phyloP scores from a whole-genome alignment of 2,329 filamentous ascomycete genomes.

The Sclerotinia spermophila region DNA sequence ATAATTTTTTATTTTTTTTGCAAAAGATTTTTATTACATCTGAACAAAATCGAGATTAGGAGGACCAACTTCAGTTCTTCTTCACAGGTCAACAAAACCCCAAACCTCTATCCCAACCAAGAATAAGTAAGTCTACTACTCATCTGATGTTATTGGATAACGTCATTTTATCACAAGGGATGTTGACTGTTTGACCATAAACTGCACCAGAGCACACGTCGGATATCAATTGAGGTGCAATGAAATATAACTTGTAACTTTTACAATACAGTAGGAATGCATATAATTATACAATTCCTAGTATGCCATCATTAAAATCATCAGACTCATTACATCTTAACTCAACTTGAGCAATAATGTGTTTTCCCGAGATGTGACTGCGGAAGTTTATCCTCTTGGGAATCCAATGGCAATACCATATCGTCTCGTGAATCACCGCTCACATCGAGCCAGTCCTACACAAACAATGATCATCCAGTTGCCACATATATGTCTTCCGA shows the following conservation, averaged over 20 bases:
- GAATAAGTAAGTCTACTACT: not conserved
- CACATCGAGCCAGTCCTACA: not conserved
- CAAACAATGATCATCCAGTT: not conserved
- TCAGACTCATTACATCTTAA: not conserved
- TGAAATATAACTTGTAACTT: not conserved
- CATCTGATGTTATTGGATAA: not conserved
- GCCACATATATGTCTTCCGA: not conserved
- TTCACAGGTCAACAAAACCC: not conserved
- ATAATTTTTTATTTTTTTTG: no score
- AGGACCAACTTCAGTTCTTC: not conserved
- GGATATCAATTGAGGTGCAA: no score
- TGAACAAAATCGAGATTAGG: no score
- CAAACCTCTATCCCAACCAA: not conserved
- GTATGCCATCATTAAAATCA: not conserved
- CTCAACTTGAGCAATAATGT: not conserved
- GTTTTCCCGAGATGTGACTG: not conserved
- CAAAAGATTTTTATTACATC: not conserved
- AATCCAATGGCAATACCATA: not conserved
- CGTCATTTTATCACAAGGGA: not conserved
- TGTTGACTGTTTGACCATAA: not conserved
- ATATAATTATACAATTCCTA: not conserved
- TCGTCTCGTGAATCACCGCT: not conserved
- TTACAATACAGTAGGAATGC: not conserved
- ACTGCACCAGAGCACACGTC: not conserved
- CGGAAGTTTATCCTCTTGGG: not conserved